These are phyloP conservation scores for Syzygium oleosum DNA, from an alignment of 345 rosid genomes.

Conservation along the genomic window DNA sequence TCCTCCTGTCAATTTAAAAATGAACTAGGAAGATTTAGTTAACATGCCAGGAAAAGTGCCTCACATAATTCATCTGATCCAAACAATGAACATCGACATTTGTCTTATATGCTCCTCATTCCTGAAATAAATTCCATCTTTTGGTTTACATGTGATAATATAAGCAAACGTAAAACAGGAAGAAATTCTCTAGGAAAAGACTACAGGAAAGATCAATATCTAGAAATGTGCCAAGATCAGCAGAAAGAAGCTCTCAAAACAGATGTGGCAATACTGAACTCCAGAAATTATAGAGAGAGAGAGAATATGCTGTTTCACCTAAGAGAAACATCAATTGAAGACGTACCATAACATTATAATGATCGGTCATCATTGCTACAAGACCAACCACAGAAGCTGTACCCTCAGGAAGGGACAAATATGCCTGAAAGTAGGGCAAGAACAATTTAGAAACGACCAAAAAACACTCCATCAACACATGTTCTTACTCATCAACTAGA, in stretches of 20 bases:
- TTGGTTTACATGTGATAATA: not conserved
- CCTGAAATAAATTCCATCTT: not conserved
- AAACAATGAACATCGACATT: not conserved
- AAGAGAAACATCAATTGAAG: not conserved
- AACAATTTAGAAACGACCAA: not conserved
- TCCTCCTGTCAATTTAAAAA: conserved; percentile 41
- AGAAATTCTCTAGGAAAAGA: not conserved
- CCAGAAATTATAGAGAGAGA: not conserved
- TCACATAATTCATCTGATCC: not conserved
- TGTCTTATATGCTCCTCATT: not conserved
- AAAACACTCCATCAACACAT: not conserved
- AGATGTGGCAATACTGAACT: not conserved
- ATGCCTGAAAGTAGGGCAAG: conserved; percentile 48
- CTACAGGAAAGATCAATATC: not conserved
- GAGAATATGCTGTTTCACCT: not conserved
- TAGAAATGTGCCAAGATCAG: not conserved
- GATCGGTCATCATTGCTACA: conserved; percentile 97
- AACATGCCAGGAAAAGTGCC: not conserved
- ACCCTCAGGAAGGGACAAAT: conserved; percentile 93
- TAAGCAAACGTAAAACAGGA: not conserved
- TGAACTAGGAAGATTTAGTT: not conserved
- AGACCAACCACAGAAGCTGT: conserved; percentile 92
- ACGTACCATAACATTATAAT: conserved; percentile 80
- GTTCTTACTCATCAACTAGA: not conserved
- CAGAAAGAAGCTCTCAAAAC: not conserved